phyloP scores from a whole-genome alignment of 345 rosid genomes.

The Eucalyptus pauciflora region DNA sequence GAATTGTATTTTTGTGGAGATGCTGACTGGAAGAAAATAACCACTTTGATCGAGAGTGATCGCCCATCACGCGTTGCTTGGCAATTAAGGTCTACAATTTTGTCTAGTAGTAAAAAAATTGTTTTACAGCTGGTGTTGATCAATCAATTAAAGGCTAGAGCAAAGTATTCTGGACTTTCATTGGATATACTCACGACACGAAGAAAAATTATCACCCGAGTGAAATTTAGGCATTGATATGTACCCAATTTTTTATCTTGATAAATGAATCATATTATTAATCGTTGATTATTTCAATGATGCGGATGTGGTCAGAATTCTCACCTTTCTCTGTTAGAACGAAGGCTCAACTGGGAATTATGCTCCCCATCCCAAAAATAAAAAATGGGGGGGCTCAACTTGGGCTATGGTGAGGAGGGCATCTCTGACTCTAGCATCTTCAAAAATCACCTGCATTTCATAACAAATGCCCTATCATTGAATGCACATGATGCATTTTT shows the following conservation, averaged over 20 bases:
- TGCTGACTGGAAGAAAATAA: not conserved
- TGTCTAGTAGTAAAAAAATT: not conserved
- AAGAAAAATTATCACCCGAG: not conserved
- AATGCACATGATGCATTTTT: not conserved
- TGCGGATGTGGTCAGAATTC: not conserved
- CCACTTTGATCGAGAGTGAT: not conserved
- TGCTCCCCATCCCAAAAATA: rapidly evolving
- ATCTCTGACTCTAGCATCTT: not conserved
- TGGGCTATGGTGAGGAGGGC: not conserved
- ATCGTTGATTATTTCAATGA: too few relatives aligned
- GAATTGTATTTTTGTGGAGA: not conserved
- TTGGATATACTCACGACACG: not conserved
- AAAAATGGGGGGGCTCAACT: not conserved
- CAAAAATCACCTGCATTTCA: not conserved
- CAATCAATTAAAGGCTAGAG: not conserved
- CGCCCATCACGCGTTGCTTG: not conserved
- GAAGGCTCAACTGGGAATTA: not conserved
- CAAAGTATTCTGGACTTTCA: not conserved
- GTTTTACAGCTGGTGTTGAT: not conserved
- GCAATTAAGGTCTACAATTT: not conserved
- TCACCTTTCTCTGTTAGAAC: not conserved
- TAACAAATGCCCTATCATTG: not conserved
- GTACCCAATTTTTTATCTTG: not conserved
- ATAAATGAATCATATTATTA: not conserved
- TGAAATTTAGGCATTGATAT: not conserved